Percentiles rank a stretch among this genome's conserved stretches.
Conservation (phyloP, 371 early-diverging fungal species). For the Mortierella sp. region DNA sequence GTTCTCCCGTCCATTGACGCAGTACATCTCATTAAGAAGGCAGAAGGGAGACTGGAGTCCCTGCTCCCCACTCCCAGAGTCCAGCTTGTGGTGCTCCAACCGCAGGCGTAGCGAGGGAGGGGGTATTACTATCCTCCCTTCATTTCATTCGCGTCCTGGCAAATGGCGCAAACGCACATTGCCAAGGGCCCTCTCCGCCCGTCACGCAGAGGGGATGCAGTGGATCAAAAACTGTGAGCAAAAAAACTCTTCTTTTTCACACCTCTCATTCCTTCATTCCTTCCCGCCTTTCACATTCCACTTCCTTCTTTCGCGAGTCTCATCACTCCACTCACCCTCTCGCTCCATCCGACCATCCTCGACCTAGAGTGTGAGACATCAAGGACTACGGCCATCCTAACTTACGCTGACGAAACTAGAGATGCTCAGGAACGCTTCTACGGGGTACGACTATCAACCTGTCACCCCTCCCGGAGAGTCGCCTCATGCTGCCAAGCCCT, state of each 20-base stretch:
- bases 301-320: background rate
- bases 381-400: too few species aligned
- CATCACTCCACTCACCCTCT: background rate
- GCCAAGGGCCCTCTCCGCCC: background rate
- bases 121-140: background rate
- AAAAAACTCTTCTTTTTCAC: background rate
- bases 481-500: constrained; percentile 14
- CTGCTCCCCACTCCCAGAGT: too few species aligned
- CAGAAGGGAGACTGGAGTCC: too few species aligned
- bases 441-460: constrained; percentile 26
- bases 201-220: too few species aligned
- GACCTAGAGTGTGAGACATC: background rate
- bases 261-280: background rate
- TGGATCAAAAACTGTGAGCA: background rate
- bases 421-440: constrained; percentile 34
- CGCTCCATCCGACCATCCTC: background rate
- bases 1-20: too few species aligned
- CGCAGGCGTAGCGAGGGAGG: too few species aligned
- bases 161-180: background rate
- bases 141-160: constrained; percentile 4
- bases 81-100: too few species aligned
- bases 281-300: background rate
- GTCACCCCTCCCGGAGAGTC: constrained; percentile 40
- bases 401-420: too few species aligned
- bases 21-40: too few species aligned